Percentiles rank a stretch among this genome's conserved stretches.
phyloP scores from a whole-genome alignment of 768 basidiomycete species.

The Tubosaeta sp. region DNA sequence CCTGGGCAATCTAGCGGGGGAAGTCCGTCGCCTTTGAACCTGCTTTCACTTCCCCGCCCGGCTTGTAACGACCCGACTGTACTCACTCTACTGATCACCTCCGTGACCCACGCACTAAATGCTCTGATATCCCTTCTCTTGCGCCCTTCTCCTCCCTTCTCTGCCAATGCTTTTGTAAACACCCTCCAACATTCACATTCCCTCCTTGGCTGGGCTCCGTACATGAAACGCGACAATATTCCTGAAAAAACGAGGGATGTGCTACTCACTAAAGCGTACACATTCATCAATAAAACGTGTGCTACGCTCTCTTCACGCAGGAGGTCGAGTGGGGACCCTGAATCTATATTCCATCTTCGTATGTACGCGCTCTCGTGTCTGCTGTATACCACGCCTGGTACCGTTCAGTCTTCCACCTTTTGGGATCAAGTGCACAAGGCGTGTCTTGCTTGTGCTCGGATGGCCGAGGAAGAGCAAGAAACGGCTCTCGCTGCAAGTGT shows the following conservation, averaged over 20 bases:
- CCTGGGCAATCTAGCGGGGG: neutral
- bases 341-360: conserved; percentile 36
- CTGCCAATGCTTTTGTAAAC: conserved; percentile 23
- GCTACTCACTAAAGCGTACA: conserved; percentile 58
- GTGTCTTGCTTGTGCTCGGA: conserved; percentile 32
- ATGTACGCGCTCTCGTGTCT: conserved; percentile 44
- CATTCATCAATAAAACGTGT: conserved; percentile 38
- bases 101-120: conserved; percentile 52
- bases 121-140: conserved; percentile 32
- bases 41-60: conserved; percentile 44
- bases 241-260: conserved; percentile 54
- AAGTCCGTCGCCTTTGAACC: conserved; percentile 14
- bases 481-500: conserved; percentile 30
- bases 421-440: conserved; percentile 67
- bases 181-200: conserved; percentile 31
- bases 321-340: conserved; percentile 8
- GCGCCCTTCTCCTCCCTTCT: conserved; percentile 17
- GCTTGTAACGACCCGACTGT: conserved; percentile 29
- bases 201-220: conserved; percentile 52
- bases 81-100: conserved; percentile 55
- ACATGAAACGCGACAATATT: conserved; percentile 32
- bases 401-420: conserved; percentile 48
- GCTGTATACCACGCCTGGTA: conserved; percentile 47
- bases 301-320: conserved; percentile 28
- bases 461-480: conserved; percentile 27